Conservation (phyloP, 78 protist genomes). For the Dictyostelium purpureum region DNA sequence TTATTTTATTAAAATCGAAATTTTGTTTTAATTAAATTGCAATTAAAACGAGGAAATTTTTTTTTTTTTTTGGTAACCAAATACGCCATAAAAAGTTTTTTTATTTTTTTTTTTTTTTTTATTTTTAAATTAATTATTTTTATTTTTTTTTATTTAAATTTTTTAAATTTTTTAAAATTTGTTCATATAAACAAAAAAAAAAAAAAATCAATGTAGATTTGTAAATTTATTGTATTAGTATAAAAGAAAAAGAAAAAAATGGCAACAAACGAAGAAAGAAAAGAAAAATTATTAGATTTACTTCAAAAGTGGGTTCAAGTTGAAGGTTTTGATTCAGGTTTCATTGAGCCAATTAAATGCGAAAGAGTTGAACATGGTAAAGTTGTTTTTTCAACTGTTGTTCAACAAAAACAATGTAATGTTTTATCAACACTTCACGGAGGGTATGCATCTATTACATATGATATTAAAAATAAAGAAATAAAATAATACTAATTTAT, state of each 20-base stretch:
- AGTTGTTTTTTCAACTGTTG: slow-evolving; percentile 8
- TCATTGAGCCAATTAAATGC: not conserved
- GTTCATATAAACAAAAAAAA: too few species aligned
- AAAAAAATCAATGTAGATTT: too few species aligned
- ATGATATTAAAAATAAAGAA: not conserved
- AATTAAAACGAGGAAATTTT: too few species aligned
- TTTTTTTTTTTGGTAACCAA: too few species aligned
- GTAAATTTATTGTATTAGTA: not conserved
- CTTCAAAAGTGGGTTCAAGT: not conserved
- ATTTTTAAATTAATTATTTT: too few species aligned
- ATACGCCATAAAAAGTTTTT: too few species aligned
- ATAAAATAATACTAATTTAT: not conserved
- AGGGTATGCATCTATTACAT: too few species aligned
- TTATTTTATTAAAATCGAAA: too few species aligned
- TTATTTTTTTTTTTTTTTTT: too few species aligned
- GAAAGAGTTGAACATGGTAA: not conserved
- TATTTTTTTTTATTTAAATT: too few species aligned
- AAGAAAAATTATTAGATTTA: not conserved
- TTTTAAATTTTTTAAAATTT: too few species aligned
- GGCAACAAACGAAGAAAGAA: not conserved
- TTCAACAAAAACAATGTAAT: slow-evolving; percentile 29
- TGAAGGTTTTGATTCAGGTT: not conserved
- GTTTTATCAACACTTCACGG: slow-evolving; percentile 26
- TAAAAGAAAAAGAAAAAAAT: not conserved
- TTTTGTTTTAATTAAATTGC: too few species aligned